Conservation (phyloP, 2,329 filamentous ascomycete species). For the Hypoxylon sp. region DNA sequence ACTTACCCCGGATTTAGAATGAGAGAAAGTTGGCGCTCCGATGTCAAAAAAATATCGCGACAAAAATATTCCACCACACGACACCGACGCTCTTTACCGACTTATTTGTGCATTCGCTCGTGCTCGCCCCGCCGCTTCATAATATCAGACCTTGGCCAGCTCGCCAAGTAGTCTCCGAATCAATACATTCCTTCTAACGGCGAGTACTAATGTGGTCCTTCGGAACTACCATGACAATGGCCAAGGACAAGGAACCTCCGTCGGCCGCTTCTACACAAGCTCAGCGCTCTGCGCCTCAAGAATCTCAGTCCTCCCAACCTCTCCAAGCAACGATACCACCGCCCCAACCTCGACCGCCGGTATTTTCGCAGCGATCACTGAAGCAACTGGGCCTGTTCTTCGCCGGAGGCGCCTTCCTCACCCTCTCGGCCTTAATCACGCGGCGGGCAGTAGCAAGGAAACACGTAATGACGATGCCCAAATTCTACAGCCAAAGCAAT, state of each 20-base stretch:
- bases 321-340: constrained; percentile 23
- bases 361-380: constrained; percentile 58
- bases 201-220: constrained; percentile 45
- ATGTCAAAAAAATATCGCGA: not conserved
- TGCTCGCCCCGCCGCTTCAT: too few relatives aligned
- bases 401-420: constrained; percentile 78
- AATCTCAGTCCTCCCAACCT: constrained; percentile 9
- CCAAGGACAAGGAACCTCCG: constrained; percentile 40
- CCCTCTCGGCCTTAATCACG: constrained; percentile 74
- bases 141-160: too few relatives aligned
- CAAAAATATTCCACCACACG: constrained; percentile 2
- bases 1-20: constrained; percentile 29
- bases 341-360: constrained; percentile 31
- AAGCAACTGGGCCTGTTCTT: constrained; percentile 75
- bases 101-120: not conserved
- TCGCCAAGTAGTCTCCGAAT: not conserved
- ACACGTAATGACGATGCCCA: constrained; percentile 67
- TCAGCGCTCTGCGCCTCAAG: not conserved
- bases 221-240: constrained; percentile 48
- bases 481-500: constrained; percentile 74
- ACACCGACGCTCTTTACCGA: constrained; percentile 5
- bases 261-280: not conserved
- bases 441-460: constrained; percentile 74
- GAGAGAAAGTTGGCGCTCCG: not conserved
- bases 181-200: not conserved